phyloP scores from a whole-genome alignment of 2,329 filamentous ascomycete genomes.

The Aureobasidium sp. region DNA sequence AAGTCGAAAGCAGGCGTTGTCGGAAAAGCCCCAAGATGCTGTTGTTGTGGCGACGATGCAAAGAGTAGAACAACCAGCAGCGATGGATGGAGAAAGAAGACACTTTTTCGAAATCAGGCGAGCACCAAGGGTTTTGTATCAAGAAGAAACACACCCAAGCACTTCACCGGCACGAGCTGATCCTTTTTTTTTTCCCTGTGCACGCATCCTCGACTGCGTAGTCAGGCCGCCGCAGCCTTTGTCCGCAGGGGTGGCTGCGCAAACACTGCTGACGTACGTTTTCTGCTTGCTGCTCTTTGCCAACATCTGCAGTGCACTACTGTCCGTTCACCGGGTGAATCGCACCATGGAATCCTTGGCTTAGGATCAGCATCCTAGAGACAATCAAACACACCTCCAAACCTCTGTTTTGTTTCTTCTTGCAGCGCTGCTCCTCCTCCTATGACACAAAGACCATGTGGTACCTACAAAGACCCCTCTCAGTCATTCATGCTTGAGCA shows the following conservation, averaged over 20 bases:
- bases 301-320: constrained; percentile 2
- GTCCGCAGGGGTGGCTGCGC: constrained; percentile 8
- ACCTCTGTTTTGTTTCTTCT: background rate
- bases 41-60: constrained; percentile 5
- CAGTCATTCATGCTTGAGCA: background rate
- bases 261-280: constrained; percentile 12
- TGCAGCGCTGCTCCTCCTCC: background rate
- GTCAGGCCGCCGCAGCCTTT: constrained; percentile 7
- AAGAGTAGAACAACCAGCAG: background rate
- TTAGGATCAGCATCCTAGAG: background rate
- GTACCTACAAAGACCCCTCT: background rate
- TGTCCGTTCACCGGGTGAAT: background rate
- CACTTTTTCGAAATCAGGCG: background rate
- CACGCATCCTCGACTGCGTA: constrained; percentile 1
- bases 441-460: background rate
- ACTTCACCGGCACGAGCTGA: background rate
- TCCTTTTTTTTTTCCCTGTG: background rate
- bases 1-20: background rate
- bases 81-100: background rate
- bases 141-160: background rate
- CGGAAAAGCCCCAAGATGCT: background rate
- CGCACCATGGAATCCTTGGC: constrained; percentile 5
- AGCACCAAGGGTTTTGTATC: constrained; percentile 5
- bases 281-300: background rate
- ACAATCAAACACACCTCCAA: background rate